Percentiles rank a stretch among this genome's conserved stretches.
Conservation (phyloP, 495 filamentous ascomycete species). For the Penicillium canescens region DNA sequence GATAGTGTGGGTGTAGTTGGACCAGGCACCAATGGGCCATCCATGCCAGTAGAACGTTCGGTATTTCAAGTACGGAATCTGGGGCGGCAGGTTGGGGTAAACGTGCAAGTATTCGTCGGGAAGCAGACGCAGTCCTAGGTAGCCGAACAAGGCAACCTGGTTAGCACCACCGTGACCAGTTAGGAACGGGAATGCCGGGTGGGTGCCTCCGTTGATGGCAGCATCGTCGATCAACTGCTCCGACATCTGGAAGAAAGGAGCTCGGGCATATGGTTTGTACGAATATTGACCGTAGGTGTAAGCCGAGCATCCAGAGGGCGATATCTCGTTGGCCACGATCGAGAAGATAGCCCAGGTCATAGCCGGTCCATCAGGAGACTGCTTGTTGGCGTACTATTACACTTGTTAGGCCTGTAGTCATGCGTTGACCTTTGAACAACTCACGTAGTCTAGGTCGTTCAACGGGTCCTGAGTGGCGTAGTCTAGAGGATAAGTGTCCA, state of each 20-base stretch:
- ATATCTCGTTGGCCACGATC: slow-evolving; percentile 58
- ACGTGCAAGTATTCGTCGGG: slow-evolving; percentile 55
- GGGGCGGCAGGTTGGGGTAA: slow-evolving; percentile 50
- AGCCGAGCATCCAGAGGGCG: slow-evolving; percentile 60
- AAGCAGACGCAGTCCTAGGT: slow-evolving; percentile 57
- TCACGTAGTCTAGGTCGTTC: slow-evolving; percentile 58
- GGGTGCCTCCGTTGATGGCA: slow-evolving; percentile 63
- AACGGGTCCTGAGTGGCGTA: slow-evolving; percentile 54
- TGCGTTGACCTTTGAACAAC: slow-evolving; percentile 4
- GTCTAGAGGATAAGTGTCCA: slow-evolving; percentile 58
- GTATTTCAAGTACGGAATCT: no score
- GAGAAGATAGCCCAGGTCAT: slow-evolving; percentile 71
- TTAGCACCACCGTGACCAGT: slow-evolving; percentile 40
- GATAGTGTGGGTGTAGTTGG: slow-evolving; percentile 67
- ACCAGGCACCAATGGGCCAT: slow-evolving; percentile 57
- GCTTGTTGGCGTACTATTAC: slow-evolving; percentile 58
- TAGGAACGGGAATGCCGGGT: slow-evolving; percentile 63
- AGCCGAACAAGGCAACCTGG: slow-evolving; percentile 61
- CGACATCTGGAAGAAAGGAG: slow-evolving; percentile 29
- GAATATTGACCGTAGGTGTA: slow-evolving; percentile 65
- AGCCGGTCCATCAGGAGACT: slow-evolving; percentile 62
- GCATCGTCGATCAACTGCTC: slow-evolving; percentile 72
- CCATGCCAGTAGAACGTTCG: no score
- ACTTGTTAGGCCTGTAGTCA: neutral
- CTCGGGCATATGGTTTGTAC: slow-evolving; percentile 51